Base-by-base conservation (phyloP, 192 early-diverging fungal genomes). In the Coemansia sp. region DNA sequence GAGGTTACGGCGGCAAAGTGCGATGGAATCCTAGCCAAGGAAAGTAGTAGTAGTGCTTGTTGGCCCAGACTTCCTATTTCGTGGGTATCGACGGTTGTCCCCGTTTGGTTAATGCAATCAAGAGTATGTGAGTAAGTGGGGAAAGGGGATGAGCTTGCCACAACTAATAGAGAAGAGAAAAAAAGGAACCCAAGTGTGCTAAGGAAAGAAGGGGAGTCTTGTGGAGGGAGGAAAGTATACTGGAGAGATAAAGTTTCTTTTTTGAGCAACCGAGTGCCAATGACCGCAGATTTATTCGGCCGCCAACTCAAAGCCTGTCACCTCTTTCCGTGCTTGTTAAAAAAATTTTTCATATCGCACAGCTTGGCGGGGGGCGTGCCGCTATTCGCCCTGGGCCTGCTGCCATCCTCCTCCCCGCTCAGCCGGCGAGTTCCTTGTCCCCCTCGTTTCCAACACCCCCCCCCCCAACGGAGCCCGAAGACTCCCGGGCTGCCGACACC, bases 231-330 rank as follows among this genome's bases (percentile, higher is more conserved):
- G 69, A 20, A 75, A 61, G 63, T 65, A 53, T 53, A 29, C 50
- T 55, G 29, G 15, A 55, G 53, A 29, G 53, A 55, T 55, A 55
- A 47, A 55, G 53, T 55, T 30, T 30, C 68, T 64, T 64, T 75
- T 75, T 75, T 75, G 67, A 75, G 73, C 68, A 75, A 75, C 38
- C 64, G 39, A 68, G 67, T 59, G 45, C 62, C 73, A 47, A 65
- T 65, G 67, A 68, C 68, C 64, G 64, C 64, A 69, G 68, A 75
- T 75, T 75, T 75, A 75, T 75, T 75, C 64, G 68, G 68, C 60
- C 64, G 53, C 53, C 53, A 55, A 30, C 53, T 29, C 67, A 63
- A 64, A 52, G 50, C 52, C 55, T 49, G 56, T 27, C 43, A 62
- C 69, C 34, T 39, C 43, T 59, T 39, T 64, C 61, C 62, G 53